phyloP scores from a whole-genome alignment of 2,329 filamentous ascomycete genomes.

The Blastomyces parvus region DNA sequence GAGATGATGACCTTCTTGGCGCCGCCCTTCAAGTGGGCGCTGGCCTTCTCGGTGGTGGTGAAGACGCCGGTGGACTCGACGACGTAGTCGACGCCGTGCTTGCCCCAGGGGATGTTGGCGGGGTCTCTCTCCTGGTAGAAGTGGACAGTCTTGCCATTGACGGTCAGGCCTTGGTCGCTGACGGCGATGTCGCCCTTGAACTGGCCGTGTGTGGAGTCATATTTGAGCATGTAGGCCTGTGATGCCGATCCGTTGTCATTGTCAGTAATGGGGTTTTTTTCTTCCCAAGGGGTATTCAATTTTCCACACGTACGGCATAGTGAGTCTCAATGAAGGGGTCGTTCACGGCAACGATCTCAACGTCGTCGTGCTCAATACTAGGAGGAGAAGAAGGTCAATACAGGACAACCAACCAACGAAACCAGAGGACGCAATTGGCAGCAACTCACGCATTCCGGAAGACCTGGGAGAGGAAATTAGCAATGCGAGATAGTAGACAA shows the following conservation, averaged over 20 bases:
- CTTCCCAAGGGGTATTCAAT: too few species aligned
- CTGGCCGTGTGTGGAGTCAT: conserved; percentile 90
- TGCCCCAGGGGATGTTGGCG: conserved; percentile 76
- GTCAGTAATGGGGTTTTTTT: too few species aligned
- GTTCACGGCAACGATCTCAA: conserved; percentile 94
- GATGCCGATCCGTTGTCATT: too few species aligned
- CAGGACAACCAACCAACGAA: neutral
- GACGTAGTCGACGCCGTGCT: conserved; percentile 83
- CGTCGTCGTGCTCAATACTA: conserved; percentile 75
- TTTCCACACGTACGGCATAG: conserved; percentile 71
- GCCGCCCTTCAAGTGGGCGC: conserved; percentile 86
- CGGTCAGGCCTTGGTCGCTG: conserved; percentile 61
- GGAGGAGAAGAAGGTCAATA: conserved; percentile 12
- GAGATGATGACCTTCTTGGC: conserved; percentile 91
- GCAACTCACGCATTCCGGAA: conserved; percentile 82
- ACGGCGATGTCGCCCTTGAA: conserved; percentile 88
- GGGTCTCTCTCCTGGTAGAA: conserved; percentile 95
- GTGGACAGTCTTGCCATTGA: conserved; percentile 91
- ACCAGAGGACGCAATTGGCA: neutral
- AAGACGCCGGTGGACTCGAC: conserved; percentile 98
- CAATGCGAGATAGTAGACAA: conserved; percentile 5
- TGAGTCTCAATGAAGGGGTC: conserved; percentile 97
- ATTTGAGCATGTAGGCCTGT: conserved; percentile 99
- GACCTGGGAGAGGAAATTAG: conserved; percentile 44
- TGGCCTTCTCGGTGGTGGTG: conserved; percentile 96